Conservation (phyloP, 2,329 filamentous ascomycete genomes). For the Aspergillus caelatus region DNA sequence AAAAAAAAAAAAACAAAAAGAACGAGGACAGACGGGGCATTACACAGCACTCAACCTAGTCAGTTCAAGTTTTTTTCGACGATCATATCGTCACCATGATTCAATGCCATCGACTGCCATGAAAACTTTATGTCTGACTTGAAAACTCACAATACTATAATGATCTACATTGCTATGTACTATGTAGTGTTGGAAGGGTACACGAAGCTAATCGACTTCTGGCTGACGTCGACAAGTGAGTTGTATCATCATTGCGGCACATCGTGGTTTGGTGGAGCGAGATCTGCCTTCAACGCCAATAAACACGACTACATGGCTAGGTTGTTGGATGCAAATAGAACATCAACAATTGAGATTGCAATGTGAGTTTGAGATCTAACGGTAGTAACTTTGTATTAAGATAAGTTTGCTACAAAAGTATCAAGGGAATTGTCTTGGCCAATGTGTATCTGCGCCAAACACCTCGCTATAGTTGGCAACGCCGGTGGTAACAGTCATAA, state of each 20-base stretch:
- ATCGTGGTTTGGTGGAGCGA: no score
- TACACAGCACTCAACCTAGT: background rate
- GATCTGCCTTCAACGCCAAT: no score
- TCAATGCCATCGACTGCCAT: background rate
- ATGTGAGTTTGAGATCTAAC: background rate
- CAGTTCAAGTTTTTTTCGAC: background rate
- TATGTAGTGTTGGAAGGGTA: no score
- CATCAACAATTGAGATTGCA: background rate
- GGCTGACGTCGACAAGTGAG: no score
- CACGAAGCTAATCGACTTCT: no score
- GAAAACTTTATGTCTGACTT: background rate
- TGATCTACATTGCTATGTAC: no score
- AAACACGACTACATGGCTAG: no score
- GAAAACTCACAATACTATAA: no score
- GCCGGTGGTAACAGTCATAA: constrained; percentile 8
- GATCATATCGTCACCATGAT: background rate
- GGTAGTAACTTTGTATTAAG: background rate
- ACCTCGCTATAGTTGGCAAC: background rate
- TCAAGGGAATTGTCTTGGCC: background rate
- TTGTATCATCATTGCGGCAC: no score
- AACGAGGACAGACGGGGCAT: no score
- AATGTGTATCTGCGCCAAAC: constrained; percentile 1
- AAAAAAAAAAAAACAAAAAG: background rate
- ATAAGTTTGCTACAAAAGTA: background rate
- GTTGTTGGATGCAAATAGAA: no score